Base-by-base conservation (phyloP, 768 basidiomycete genomes). In the Cystobasidium tubakii region DNA sequence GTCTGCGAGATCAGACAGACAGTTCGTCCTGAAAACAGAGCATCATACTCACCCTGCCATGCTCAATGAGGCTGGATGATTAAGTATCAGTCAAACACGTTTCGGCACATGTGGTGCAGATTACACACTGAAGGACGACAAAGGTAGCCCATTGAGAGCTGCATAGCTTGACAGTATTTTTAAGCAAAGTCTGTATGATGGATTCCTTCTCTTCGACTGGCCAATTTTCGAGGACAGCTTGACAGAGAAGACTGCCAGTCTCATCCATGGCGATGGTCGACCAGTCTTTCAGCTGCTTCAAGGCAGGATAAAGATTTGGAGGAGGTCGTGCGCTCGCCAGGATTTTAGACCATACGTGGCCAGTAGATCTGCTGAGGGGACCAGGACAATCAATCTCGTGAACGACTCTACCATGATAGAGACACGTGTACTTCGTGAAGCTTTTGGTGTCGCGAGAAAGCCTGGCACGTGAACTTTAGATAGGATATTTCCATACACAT, bases 171-270 rank as follows among this genome's bases (percentile, higher is more conserved):
- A 46, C 72, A 27, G 64, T 66, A n/a, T 43, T 23, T 12, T 44
- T 43, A 12, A 73, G 44, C 10, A 73, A 55, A 9, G 42, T n/a
- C 31, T 43, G 10, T 15, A 73, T 67, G 63, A 73, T 73, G 27
- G 13, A 25, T 64, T 63, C 33, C 42, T 73, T 73, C 23, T 73
- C 34, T 19, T 27, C 25, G 21, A 25, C 62, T 4, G 64, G 60
- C 72, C 72, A 73, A 36, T 73, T 73, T 31, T 73, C 72, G n/a
- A 73, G 64, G 31, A 63, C 46, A 29, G 64, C 72, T 44, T 73
- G 72, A 31, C 60, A 63, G 23, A 73, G 34, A 6, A 73, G 64
- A 50, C 72, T 73, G 10, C 72, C 72, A n/a, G 72, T 73, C 64
- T 73, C 72, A 36, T 73, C 72, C 63, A 50, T 63, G 46, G 72